Evolutionary conservation across 1,284 basidiomycete genomes (phyloP).

Genomic region (Microbotryomycetes sp.): DNA sequence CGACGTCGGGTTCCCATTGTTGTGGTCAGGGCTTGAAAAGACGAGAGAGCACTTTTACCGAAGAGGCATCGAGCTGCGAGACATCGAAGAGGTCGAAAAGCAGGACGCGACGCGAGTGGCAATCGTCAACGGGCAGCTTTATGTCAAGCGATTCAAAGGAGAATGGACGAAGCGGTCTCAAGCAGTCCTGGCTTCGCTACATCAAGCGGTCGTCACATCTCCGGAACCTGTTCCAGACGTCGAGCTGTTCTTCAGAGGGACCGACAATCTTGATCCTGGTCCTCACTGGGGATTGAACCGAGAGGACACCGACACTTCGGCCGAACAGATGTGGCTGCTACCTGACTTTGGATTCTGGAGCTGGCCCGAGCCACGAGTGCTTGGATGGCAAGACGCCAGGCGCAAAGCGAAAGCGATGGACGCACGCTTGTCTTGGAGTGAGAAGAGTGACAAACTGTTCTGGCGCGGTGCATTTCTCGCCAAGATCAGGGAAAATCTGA

Average conservation of each 20-base stretch:
- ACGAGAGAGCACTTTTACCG: background rate
- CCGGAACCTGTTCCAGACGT: conserved; percentile 9
- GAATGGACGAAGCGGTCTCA: conserved; percentile 1
- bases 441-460: conserved; percentile 8
- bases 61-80: background rate
- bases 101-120: conserved; percentile 3
- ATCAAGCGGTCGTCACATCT: conserved; percentile 4
- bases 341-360: conserved; percentile 7
- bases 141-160: conserved; percentile 2
- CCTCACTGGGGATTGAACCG: conserved; percentile 2
- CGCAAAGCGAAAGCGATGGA: conserved; percentile 2
- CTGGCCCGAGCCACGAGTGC: background rate
- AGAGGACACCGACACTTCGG: background rate
- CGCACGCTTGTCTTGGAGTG: background rate
- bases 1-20: conserved; percentile 8
- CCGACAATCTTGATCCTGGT: conserved; percentile 1
- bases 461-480: conserved; percentile 7
- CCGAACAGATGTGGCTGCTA: conserved; percentile 5
- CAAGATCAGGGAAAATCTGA: background rate
- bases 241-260: conserved; percentile 7
- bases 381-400: conserved; percentile 2
- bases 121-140: conserved; percentile 1
- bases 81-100: background rate
- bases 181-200: conserved; percentile 1
- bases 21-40: background rate